These are phyloP conservation scores for Camellia lanceoleosa DNA, from an alignment of 148 eudicot species.

Conservation along the genomic window DNA sequence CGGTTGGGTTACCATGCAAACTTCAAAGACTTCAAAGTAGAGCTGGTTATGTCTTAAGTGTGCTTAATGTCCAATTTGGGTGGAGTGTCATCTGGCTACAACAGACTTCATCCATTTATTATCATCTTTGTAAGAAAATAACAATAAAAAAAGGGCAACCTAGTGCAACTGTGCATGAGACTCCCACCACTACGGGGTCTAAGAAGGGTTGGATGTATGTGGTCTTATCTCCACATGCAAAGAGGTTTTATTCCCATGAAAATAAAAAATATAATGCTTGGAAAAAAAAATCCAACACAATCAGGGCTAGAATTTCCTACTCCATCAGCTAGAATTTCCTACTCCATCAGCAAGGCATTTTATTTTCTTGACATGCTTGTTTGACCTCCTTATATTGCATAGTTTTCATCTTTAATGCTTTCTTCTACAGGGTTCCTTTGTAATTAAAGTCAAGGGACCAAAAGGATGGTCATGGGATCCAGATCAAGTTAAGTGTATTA, in stretches of 20 bases:
- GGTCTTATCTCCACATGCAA: too few species aligned
- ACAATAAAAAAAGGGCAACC: too few species aligned
- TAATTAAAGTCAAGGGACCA: constrained; percentile 87
- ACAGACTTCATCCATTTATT: background rate
- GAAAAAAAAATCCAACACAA: background rate
- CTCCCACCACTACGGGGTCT: too few species aligned
- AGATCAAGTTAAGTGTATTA: constrained; percentile 58
- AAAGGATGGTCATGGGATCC: constrained; percentile 98
- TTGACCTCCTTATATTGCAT: constrained; percentile 9
- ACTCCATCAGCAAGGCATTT: background rate
- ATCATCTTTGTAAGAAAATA: background rate
- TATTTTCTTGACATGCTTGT: background rate
- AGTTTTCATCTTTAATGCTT: background rate
- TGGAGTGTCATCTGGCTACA: background rate
- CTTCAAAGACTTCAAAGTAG: too few species aligned
- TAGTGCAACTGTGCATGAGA: too few species aligned
- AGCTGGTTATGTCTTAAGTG: background rate
- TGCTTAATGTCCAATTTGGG: background rate
- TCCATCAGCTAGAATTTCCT: background rate
- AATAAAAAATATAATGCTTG: background rate
- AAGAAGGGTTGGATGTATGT: too few species aligned
- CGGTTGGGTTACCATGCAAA: too few species aligned
- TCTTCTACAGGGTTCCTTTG: constrained; percentile 77
- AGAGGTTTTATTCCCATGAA: background rate
- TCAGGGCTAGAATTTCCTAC: background rate